phyloP scores from a whole-genome alignment of 371 early-diverging fungal genomes.

The Saksenaea oblongispora region DNA sequence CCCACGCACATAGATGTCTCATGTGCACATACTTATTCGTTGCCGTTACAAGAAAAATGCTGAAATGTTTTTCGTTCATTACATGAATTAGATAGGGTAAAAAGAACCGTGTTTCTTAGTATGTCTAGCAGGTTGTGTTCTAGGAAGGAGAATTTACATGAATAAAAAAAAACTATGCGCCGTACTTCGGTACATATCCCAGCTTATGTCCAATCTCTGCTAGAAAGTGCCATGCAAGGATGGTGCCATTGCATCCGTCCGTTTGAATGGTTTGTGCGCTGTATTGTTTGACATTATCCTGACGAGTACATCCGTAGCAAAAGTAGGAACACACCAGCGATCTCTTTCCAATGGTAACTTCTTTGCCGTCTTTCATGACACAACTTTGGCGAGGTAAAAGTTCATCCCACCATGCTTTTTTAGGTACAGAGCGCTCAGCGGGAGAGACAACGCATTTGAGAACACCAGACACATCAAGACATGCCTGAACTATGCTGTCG shows the following conservation, averaged over 20 bases:
- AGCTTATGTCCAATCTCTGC: slow-evolving; percentile 46
- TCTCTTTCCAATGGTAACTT: slow-evolving; percentile 13
- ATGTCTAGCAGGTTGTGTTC: neutral
- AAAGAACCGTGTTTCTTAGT: too few relatives aligned
- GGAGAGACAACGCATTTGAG: slow-evolving; percentile 19
- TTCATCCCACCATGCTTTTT: neutral
- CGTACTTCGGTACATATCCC: slow-evolving; percentile 46
- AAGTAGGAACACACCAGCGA: slow-evolving; percentile 26
- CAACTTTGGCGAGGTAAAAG: slow-evolving; percentile 33
- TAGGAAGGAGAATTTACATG: neutral
- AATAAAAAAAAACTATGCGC: slow-evolving; percentile 20
- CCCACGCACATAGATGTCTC: too few relatives aligned
- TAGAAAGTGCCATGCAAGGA: slow-evolving; percentile 45
- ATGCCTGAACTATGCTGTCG: slow-evolving; percentile 9
- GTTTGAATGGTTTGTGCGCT: slow-evolving; percentile 14
- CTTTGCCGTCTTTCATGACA: slow-evolving; percentile 22
- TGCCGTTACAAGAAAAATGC: too few relatives aligned
- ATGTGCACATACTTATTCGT: too few relatives aligned
- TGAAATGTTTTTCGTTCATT: too few relatives aligned
- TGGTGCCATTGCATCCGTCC: slow-evolving; percentile 30
- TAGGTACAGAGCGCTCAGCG: neutral
- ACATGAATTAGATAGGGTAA: too few relatives aligned
- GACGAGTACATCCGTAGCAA: slow-evolving; percentile 30
- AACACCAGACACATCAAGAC: slow-evolving; percentile 8
- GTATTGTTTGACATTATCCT: slow-evolving; percentile 17